Percentiles rank a stretch among this genome's conserved stretches.
These are phyloP conservation scores for Amanita muscaria DNA, from an alignment of 768 basidiomycete species.

Conservation along the genomic window DNA sequence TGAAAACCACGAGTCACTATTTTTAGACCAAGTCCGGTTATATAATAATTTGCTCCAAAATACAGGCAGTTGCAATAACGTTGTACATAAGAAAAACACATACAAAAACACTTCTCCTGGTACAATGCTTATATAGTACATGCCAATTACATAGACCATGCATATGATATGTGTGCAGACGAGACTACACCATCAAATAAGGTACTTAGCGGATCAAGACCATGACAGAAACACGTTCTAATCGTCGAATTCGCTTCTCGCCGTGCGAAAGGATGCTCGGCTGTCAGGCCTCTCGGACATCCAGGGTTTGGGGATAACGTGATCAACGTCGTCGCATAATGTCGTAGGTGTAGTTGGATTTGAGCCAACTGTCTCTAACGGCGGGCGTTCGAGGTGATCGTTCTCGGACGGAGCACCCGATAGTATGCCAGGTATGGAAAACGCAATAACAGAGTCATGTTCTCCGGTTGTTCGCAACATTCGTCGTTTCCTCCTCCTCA, in stretches of 20 bases:
- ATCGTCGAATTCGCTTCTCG: conserved; percentile 23
- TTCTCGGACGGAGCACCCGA: conserved; percentile 11
- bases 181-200: not conserved
- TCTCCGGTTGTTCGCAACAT: conserved; percentile 30
- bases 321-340: not conserved
- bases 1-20: too few species aligned
- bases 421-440: conserved; percentile 6
- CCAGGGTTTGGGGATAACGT: not conserved
- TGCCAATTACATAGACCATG: too few species aligned
- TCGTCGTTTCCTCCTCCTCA: conserved; percentile 22
- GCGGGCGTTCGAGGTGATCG: conserved; percentile 5
- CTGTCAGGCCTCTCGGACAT: conserved; percentile 25
- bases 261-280: conserved; percentile 27
- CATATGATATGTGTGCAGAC: too few species aligned
- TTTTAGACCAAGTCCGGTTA: too few species aligned
- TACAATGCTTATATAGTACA: too few species aligned
- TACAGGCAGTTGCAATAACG: too few species aligned
- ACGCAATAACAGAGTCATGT: conserved; percentile 21
- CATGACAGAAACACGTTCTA: not conserved
- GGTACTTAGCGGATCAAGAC: not conserved
- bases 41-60: too few species aligned
- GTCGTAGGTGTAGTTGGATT: not conserved
- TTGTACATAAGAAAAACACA: too few species aligned
- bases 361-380: too few species aligned
- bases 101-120: too few species aligned